A percentile compares a stretch with the other conserved stretches of the same genome.
These are phyloP conservation scores for Durotheca rogersii DNA, from an alignment of 495 filamentous ascomycete genomes.

Conservation along the genomic window DNA sequence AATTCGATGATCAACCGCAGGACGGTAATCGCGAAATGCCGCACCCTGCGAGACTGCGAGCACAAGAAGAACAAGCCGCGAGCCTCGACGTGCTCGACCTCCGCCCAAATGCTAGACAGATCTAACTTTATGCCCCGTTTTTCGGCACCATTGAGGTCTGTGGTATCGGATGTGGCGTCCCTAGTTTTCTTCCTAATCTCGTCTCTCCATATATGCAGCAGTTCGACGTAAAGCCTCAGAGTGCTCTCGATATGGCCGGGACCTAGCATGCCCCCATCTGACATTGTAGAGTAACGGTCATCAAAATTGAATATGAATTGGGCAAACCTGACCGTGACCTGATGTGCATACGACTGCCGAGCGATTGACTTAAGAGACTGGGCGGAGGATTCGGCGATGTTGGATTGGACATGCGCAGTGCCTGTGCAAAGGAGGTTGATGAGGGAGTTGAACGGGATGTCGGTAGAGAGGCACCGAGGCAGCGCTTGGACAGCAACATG, in stretches of 20 bases:
- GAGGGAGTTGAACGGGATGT: slow-evolving; percentile 89
- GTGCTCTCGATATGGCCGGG: slow-evolving; percentile 95
- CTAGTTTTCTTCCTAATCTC: slow-evolving; percentile 86
- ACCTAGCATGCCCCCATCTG: slow-evolving; percentile 94
- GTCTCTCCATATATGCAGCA: slow-evolving; percentile 94
- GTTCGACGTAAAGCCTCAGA: slow-evolving; percentile 85
- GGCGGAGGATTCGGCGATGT: slow-evolving; percentile 88
- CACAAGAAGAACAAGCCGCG: slow-evolving; percentile 98
- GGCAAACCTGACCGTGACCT: slow-evolving; percentile 94
- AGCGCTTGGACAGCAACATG: slow-evolving; percentile 95
- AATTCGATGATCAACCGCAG: slow-evolving; percentile 91
- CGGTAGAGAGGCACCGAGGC: slow-evolving; percentile 84
- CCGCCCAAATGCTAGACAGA: slow-evolving; percentile 78
- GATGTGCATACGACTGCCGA: slow-evolving; percentile 86
- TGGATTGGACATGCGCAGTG: slow-evolving; percentile 89
- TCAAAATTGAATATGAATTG: slow-evolving; percentile 98
- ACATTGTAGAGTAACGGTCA: slow-evolving; percentile 94
- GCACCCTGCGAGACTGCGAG: slow-evolving; percentile 86
- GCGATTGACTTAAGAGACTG: slow-evolving; percentile 95
- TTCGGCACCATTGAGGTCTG: slow-evolving; percentile 58
- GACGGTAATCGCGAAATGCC: slow-evolving; percentile 88
- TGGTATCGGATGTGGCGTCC: slow-evolving; percentile 63
- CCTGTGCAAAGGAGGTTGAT: slow-evolving; percentile 96
- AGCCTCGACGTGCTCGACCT: slow-evolving; percentile 95
- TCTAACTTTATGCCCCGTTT: slow-evolving; percentile 75